Percentiles rank a stretch among this genome's conserved stretches.
These are phyloP conservation scores for Cornus florida DNA, from an alignment of 148 eudicot species.

Conservation along the genomic window DNA sequence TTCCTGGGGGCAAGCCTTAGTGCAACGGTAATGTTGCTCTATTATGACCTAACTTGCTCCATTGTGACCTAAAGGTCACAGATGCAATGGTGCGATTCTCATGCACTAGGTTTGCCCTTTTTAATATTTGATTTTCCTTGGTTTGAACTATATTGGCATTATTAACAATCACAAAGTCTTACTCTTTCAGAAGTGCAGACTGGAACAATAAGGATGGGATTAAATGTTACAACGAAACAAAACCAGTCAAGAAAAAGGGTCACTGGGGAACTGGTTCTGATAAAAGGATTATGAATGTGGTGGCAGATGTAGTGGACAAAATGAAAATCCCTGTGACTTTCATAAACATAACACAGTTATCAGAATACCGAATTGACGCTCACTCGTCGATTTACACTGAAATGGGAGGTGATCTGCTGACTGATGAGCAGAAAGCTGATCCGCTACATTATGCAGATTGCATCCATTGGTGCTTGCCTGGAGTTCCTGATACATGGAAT, in stretches of 20 bases:
- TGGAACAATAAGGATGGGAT: slow-evolving; percentile 61
- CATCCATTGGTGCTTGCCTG: slow-evolving; percentile 97
- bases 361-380: slow-evolving; percentile 78
- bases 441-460: slow-evolving; percentile 80
- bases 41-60: no score
- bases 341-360: slow-evolving; percentile 77
- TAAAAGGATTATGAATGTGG: slow-evolving; percentile 68
- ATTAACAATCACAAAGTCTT: neutral
- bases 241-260: slow-evolving; percentile 59
- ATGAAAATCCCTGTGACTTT: slow-evolving; percentile 73
- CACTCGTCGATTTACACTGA: slow-evolving; percentile 77
- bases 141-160: neutral
- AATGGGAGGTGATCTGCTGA: slow-evolving; percentile 63
- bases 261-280: slow-evolving; percentile 85
- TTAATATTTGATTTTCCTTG: neutral
- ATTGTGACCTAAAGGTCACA: no score
- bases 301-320: slow-evolving; percentile 40
- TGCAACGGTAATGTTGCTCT: no score
- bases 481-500: slow-evolving; percentile 94
- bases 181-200: slow-evolving; percentile 49
- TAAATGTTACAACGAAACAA: slow-evolving; percentile 83
- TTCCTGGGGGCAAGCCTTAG: neutral
- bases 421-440: slow-evolving; percentile 60
- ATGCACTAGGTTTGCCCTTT: no score
- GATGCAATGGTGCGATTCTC: no score